Conservation (phyloP, 441 rosid species). For the Flueggea neowawraea region DNA sequence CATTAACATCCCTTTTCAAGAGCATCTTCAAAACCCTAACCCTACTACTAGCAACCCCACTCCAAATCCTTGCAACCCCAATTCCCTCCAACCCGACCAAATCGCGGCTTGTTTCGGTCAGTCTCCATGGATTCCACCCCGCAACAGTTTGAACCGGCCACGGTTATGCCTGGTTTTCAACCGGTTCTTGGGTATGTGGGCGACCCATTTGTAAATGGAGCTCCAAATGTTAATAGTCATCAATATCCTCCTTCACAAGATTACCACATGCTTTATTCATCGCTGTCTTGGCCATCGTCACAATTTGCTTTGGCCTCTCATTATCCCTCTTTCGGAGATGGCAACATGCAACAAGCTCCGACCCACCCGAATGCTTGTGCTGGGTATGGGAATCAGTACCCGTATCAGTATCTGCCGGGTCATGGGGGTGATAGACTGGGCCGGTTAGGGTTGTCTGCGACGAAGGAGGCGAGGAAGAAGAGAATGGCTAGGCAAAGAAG, state of each 20-base stretch:
- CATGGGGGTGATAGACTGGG: constrained; percentile 41
- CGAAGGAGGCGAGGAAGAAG: constrained; percentile 94
- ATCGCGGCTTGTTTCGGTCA: constrained; percentile 37
- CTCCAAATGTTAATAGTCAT: constrained; percentile 24
- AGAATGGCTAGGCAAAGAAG: constrained; percentile 94
- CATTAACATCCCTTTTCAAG: constrained; percentile 14
- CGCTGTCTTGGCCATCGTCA: constrained; percentile 58
- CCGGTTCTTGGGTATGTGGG: constrained; percentile 34
- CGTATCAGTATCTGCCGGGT: constrained; percentile 39
- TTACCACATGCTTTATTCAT: constrained; percentile 49
- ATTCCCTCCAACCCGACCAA: constrained; percentile 11
- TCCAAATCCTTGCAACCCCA: constrained; percentile 10
- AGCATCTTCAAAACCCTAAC: constrained; percentile 51
- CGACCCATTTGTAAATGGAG: constrained; percentile 31
- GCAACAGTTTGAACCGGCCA: constrained; percentile 20
- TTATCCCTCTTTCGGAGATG: constrained; percentile 40
- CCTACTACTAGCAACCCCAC: constrained; percentile 34
- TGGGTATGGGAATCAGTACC: constrained; percentile 55
- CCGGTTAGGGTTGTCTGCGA: constrained; percentile 68
- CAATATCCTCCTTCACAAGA: constrained; percentile 35
- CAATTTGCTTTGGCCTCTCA: constrained; percentile 43
- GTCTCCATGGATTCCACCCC: constrained; percentile 34
- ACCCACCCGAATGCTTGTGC: constrained; percentile 28
- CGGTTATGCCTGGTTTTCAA: constrained; percentile 20
- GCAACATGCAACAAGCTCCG: constrained; percentile 17